Conservation (phyloP, 2,329 filamentous ascomycete species). For the Diaporthe helianthi region DNA sequence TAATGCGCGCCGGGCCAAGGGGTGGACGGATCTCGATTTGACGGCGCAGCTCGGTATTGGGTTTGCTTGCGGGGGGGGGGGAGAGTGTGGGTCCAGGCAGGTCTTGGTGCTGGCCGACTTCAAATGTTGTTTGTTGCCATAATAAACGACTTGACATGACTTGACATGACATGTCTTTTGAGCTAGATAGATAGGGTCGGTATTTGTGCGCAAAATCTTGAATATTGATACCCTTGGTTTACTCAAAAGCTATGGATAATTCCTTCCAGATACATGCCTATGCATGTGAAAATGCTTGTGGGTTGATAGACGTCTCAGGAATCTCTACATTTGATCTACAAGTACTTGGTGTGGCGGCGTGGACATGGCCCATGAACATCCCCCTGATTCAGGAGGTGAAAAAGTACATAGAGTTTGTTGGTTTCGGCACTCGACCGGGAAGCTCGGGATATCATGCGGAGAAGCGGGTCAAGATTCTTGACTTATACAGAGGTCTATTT, state of each 20-base stretch:
- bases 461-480: constrained; percentile 12
- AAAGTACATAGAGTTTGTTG: neutral
- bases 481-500: no score
- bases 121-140: neutral
- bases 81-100: constrained; percentile 14
- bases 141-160: constrained; percentile 16
- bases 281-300: neutral
- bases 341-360: neutral
- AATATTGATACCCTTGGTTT: constrained; percentile 19
- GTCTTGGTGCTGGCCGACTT: neutral
- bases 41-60: constrained; percentile 10
- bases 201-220: constrained; percentile 1
- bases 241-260: neutral
- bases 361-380: neutral
- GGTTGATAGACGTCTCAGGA: neutral
- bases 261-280: neutral
- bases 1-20: constrained; percentile 5
- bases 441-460: constrained; percentile 9
- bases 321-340: neutral
- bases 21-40: constrained; percentile 4
- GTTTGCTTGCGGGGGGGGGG: neutral
- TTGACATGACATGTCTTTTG: constrained; percentile 5
- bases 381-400: constrained; percentile 21
- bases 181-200: constrained; percentile 11
- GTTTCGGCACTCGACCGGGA: constrained; percentile 9